phyloP scores from a whole-genome alignment of 805 yeast genomes.

The Ogataea neopini region DNA sequence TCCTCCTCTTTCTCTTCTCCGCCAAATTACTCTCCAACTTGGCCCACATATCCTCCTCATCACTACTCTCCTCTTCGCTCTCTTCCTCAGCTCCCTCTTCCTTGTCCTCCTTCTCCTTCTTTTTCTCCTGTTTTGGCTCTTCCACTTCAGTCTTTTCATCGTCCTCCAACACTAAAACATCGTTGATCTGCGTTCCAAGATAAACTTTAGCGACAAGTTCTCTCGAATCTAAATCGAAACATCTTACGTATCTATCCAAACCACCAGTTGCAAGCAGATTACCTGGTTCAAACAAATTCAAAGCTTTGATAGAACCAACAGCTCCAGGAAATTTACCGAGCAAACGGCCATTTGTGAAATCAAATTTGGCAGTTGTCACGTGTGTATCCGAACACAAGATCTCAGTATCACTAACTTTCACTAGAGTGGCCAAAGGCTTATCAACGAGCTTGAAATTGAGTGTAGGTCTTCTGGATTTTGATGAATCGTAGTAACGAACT shows the following conservation, averaged over 20 bases:
- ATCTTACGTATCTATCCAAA: conserved; percentile 81
- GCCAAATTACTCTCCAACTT: conserved; percentile 26
- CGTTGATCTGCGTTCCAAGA: conserved; percentile 68
- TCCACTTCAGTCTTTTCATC: conserved; percentile 36
- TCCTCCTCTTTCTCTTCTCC: conserved; percentile 34
- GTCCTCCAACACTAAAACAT: conserved; percentile 51
- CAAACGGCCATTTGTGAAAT: conserved; percentile 50
- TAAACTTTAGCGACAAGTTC: conserved; percentile 69
- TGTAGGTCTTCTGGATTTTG: conserved; percentile 67
- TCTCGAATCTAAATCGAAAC: conserved; percentile 63
- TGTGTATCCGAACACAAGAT: conserved; percentile 75
- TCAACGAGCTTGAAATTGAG: conserved; percentile 54
- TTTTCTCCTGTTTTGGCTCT: conserved; percentile 18
- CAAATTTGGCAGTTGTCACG: conserved; percentile 58
- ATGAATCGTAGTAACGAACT: conserved; percentile 69
- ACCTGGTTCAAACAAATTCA: conserved; percentile 33
- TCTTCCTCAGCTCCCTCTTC: conserved; percentile 37
- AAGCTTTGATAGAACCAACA: conserved; percentile 64
- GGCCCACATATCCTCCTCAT: conserved; percentile 37
- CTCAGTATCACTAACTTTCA: conserved; percentile 40
- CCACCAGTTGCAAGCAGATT: conserved; percentile 74
- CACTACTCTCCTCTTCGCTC: conserved; percentile 31
- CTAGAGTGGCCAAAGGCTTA: conserved; percentile 50
- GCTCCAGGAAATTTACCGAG: conserved; percentile 77
- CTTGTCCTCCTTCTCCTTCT: conserved; percentile 34